These are phyloP conservation scores for Tetramitus jugosus DNA, from an alignment of 208 protist species.

Conservation along the genomic window DNA sequence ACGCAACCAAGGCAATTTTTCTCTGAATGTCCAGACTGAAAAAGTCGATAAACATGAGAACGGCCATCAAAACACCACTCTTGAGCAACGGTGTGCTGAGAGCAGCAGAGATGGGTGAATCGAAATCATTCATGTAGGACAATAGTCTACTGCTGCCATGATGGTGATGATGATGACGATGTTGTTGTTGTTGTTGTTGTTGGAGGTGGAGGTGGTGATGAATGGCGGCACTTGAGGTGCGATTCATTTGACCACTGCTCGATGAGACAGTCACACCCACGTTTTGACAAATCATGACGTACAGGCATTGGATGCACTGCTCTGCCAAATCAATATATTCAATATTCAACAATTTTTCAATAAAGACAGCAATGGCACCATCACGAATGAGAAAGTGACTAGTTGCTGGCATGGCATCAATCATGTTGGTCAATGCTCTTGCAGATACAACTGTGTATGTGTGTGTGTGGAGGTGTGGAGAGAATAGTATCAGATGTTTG, in stretches of 20 bases:
- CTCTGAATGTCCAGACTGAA: conserved; percentile 72
- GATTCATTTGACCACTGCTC: too few relatives aligned
- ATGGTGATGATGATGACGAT: too few relatives aligned
- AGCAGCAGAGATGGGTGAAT: conserved; percentile 54
- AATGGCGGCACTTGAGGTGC: too few relatives aligned
- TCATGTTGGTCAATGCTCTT: conserved; percentile 71
- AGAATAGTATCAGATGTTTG: too few relatives aligned
- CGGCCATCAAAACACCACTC: conserved; percentile 59
- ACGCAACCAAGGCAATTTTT: conserved; percentile 62
- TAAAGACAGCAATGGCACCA: conserved; percentile 54
- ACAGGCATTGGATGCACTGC: conserved; percentile 73
- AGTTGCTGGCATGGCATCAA: conserved; percentile 66
- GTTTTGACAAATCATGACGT: too few relatives aligned
- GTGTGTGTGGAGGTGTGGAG: too few relatives aligned
- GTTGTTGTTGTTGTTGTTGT: too few relatives aligned
- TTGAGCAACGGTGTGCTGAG: conserved; percentile 51
- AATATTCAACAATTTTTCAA: conserved; percentile 65
- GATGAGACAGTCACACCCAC: too few relatives aligned
- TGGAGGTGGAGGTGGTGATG: too few relatives aligned
- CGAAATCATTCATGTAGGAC: too few relatives aligned
- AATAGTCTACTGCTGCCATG: too few relatives aligned
- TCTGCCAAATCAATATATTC: conserved; percentile 88
- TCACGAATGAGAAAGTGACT: conserved; percentile 49
- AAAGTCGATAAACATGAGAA: conserved; percentile 83
- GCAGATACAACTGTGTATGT: conserved; percentile 57